phyloP scores from a whole-genome alignment of 768 basidiomycete genomes.

The Dentipellis sp. region DNA sequence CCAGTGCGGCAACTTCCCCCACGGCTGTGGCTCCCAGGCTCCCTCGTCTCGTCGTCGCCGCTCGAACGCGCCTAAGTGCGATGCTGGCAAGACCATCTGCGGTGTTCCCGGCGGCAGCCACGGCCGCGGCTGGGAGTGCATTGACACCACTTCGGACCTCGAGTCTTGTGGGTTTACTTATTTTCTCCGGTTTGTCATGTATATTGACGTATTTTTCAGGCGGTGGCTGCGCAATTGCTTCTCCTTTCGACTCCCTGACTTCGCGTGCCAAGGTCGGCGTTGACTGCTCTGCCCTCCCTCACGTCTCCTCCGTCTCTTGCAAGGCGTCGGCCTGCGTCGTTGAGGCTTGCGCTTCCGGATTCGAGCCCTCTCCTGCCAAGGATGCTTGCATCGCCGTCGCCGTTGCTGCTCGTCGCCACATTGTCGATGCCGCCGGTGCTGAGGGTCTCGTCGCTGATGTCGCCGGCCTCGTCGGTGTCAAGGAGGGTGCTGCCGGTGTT shows the following conservation, averaged over 20 bases:
- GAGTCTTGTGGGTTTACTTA: slow-evolving; percentile 22
- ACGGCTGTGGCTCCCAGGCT: slow-evolving; percentile 13
- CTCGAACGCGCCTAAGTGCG: slow-evolving; percentile 16
- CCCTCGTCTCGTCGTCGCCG: slow-evolving; percentile 14
- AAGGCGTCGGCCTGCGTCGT: slow-evolving; percentile 20
- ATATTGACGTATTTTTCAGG: not conserved
- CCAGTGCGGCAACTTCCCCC: slow-evolving; percentile 19
- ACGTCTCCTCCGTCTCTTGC: slow-evolving; percentile 23
- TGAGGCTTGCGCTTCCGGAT: not conserved
- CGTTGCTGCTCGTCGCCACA: not conserved
- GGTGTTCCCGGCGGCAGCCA: slow-evolving; percentile 13
- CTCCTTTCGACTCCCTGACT: not conserved
- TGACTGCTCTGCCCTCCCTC: slow-evolving; percentile 24
- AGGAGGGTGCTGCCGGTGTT: too few relatives aligned
- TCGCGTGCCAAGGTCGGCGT: slow-evolving; percentile 14
- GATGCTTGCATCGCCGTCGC: not conserved
- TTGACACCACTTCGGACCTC: slow-evolving; percentile 18
- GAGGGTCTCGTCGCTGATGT: not conserved
- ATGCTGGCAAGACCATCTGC: slow-evolving; percentile 18
- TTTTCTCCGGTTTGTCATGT: not conserved
- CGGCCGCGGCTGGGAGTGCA: slow-evolving; percentile 22
- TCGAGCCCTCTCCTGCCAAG: not conserved
- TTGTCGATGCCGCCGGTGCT: not conserved
- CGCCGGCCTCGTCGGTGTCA: too few relatives aligned
- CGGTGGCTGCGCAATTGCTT: not conserved